Conservation (phyloP, 2,329 filamentous ascomycete genomes). For the Amylocarpus encephaloides region DNA sequence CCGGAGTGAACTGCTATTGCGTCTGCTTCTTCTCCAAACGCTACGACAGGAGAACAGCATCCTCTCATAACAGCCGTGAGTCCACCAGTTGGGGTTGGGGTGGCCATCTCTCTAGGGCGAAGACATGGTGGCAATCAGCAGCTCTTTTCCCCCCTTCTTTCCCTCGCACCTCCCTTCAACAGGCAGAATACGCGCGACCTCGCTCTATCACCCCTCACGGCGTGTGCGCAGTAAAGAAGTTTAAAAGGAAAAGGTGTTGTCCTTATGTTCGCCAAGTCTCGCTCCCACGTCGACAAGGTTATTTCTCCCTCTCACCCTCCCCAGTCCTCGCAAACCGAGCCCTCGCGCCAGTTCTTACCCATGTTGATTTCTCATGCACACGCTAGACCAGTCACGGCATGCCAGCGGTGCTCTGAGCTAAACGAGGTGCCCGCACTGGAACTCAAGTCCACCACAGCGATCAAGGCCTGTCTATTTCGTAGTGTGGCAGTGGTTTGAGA, state of each 20-base stretch:
- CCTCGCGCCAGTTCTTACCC: constrained; percentile 18
- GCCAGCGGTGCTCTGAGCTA: constrained; percentile 4
- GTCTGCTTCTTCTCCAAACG: too few relatives aligned
- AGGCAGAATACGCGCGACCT: background rate
- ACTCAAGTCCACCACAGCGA: background rate
- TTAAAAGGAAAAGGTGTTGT: constrained; percentile 1
- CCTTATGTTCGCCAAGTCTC: constrained; percentile 7
- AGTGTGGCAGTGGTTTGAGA: background rate
- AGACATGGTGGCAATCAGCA: background rate
- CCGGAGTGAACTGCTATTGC: too few relatives aligned
- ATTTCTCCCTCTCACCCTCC: background rate
- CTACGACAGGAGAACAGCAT: too few relatives aligned
- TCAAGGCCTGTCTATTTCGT: background rate
- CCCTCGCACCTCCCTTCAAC: background rate
- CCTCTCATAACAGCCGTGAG: too few relatives aligned
- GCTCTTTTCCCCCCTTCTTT: background rate
- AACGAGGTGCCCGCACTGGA: constrained; percentile 9
- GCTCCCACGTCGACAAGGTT: constrained; percentile 5
- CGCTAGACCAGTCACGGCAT: constrained; percentile 5
- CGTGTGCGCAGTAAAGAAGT: constrained; percentile 4
- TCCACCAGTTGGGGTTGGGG: too few relatives aligned
- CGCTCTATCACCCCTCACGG: background rate
- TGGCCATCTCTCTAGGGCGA: too few relatives aligned
- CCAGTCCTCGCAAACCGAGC: constrained; percentile 12
- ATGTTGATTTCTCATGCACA: constrained; percentile 1